These are phyloP conservation scores for Ramaria rubella DNA, from an alignment of 768 basidiomycete genomes.

Conservation along the genomic window DNA sequence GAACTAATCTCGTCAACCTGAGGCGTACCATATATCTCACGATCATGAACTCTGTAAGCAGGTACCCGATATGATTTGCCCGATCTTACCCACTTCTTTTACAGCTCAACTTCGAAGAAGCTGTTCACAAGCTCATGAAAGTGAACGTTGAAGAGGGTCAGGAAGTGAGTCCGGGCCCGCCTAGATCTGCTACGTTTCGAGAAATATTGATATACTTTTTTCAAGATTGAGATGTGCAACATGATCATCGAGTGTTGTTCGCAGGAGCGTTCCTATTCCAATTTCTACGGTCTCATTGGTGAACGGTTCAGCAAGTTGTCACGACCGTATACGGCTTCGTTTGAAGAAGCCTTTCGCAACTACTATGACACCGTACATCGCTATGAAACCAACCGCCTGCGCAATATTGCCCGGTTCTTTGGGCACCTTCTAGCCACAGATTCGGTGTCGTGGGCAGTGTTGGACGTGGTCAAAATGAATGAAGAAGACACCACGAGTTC, in stretches of 20 bases:
- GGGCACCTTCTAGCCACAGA: constrained; percentile 87
- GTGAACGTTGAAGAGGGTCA: constrained; percentile 87
- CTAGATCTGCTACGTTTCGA: not conserved
- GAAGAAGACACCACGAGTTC: constrained; percentile 97
- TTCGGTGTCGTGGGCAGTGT: constrained; percentile 80
- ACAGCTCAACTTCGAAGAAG: constrained; percentile 92
- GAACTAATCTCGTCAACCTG: constrained; percentile 92
- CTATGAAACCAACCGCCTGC: constrained; percentile 96
- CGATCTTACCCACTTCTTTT: constrained; percentile 4
- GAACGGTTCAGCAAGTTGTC: constrained; percentile 97
- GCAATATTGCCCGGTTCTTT: constrained; percentile 96
- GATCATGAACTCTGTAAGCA: constrained; percentile 83
- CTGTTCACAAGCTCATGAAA: constrained; percentile 95
- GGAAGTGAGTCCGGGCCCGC: constrained; percentile 54
- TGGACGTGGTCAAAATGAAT: constrained; percentile 84
- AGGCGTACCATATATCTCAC: constrained; percentile 93
- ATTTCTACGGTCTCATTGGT: constrained; percentile 93
- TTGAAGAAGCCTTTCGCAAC: constrained; percentile 78
- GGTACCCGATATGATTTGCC: not conserved
- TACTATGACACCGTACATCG: constrained; percentile 98
- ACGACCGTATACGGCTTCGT: constrained; percentile 85
- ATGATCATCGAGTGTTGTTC: constrained; percentile 99
- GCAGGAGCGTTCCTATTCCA: constrained; percentile 95
- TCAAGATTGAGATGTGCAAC: constrained; percentile 87
- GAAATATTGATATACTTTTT: not conserved